These are phyloP conservation scores for Sphaerulina musiva DNA, from an alignment of 2,329 filamentous ascomycete genomes.

Conservation along the genomic window DNA sequence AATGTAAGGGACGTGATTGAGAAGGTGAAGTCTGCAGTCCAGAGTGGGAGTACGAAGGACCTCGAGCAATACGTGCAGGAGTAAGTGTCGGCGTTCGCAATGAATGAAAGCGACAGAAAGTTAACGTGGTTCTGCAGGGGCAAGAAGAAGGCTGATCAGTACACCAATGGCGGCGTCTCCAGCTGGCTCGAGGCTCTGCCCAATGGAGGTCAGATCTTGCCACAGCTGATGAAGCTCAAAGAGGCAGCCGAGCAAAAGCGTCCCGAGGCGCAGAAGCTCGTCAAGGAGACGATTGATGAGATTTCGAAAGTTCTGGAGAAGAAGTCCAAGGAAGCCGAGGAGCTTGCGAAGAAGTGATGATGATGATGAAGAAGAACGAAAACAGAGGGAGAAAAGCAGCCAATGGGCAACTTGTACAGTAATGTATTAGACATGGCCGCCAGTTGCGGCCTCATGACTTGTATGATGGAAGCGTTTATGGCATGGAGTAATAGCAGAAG, in stretches of 20 bases:
- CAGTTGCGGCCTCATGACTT: neutral
- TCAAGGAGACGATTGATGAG: slow-evolving; percentile 63
- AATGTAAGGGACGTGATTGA: slow-evolving; percentile 59
- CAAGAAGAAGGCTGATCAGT: slow-evolving; percentile 54
- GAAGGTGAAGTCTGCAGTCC: slow-evolving; percentile 54
- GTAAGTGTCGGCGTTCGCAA: slow-evolving; percentile 10
- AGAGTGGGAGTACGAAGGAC: slow-evolving; percentile 54
- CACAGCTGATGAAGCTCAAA: slow-evolving; percentile 59
- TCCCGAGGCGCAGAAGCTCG: slow-evolving; percentile 61
- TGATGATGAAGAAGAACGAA: too few relatives aligned
- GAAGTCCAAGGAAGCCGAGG: slow-evolving; percentile 51
- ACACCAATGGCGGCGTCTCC: slow-evolving; percentile 37
- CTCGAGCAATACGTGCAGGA: slow-evolving; percentile 57
- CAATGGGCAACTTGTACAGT: neutral
- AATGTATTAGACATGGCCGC: neutral
- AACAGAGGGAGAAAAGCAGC: neutral
- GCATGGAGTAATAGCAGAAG: neutral
- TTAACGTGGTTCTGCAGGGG: slow-evolving; percentile 30
- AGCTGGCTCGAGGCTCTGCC: slow-evolving; percentile 63
- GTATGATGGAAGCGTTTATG: neutral
- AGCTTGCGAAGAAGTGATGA: slow-evolving; percentile 45
- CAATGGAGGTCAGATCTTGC: slow-evolving; percentile 56
- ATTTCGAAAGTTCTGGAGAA: slow-evolving; percentile 58
- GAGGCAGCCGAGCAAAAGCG: slow-evolving; percentile 62
- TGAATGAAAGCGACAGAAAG: too few relatives aligned